Evolutionary conservation across 192 early-diverging fungal genomes (phyloP), one percentile per base, ranked within the genome.

Genomic region (Thamnidium elegans): DNA sequence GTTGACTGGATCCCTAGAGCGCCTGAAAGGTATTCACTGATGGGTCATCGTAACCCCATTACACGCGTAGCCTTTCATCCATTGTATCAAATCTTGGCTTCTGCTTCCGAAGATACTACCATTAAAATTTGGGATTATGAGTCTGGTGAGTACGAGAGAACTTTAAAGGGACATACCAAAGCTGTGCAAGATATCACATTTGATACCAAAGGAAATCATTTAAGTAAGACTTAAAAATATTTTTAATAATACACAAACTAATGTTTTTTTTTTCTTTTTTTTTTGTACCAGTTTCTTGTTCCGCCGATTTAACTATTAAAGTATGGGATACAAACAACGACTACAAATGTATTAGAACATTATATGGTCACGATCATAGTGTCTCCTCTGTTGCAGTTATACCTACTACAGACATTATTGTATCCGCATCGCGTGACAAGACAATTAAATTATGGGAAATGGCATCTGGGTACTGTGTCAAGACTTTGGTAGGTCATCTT

Each of bases 111-210:
- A 69, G 96, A 98, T 63, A 88, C 92, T 50, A 88, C 94, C 0
- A 88, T 97, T 56, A 92, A 93, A 66, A 86, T 97, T 36, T 98
- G 89, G 89, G 96, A 98, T 79, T 87, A 89, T 52, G 96, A 98
- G 70, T 86, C 93, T 11, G 95, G 92, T 45, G 90, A 91, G 46
- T 95, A 91, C 77, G 96, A 97, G 73, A 75, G 90, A 36, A 94
- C 96, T 0, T 76, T 98, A 6, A 95, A 95, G 68, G 95, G 96
- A 44, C 96, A 98, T 70, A 98, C 96, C 1, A 95, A 96, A 65
- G 81, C 94, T 11, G 93, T 98, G n/a, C 90, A 92, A 68, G 90
- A 90, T 84, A 58, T 98, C 23, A 81, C 85, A 0, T 97, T 92
- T 75, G 93, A 92, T 67, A 51, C 86, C 10, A 92, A 93, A 55